Evolutionary conservation across 2,329 filamentous ascomycete genomes (phyloP).

Genomic region (Fusarium buharicum): DNA sequence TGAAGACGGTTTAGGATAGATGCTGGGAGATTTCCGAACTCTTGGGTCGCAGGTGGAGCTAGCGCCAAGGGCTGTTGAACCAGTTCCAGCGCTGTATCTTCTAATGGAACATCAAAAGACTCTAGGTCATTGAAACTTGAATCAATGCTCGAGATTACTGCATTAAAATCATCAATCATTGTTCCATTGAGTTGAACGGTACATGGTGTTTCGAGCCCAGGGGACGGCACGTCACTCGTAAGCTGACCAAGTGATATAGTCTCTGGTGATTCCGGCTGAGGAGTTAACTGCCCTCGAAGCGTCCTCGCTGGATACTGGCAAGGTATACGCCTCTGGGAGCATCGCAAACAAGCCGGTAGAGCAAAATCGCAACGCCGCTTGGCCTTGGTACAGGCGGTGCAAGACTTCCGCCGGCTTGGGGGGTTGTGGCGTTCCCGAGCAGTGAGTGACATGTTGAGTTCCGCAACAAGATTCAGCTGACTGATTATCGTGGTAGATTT

Average conservation of each 20-base stretch:
- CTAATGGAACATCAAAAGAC: slow-evolving; percentile 25
- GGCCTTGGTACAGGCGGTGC: slow-evolving; percentile 64
- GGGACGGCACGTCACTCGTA: slow-evolving; percentile 12
- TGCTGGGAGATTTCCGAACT: slow-evolving; percentile 39
- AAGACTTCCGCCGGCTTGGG: slow-evolving; percentile 65
- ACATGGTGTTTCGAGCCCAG: neutral
- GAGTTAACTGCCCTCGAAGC: neutral
- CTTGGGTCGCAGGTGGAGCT: slow-evolving; percentile 37
- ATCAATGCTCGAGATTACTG: slow-evolving; percentile 32
- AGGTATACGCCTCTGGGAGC: slow-evolving; percentile 57
- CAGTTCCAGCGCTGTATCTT: slow-evolving; percentile 36
- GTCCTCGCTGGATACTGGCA: slow-evolving; percentile 59
- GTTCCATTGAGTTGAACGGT: slow-evolving; percentile 4
- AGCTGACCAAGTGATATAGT: slow-evolving; percentile 20
- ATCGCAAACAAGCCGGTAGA: slow-evolving; percentile 63
- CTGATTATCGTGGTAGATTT: neutral
- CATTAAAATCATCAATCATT: slow-evolving; percentile 28
- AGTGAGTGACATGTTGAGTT: slow-evolving; percentile 45
- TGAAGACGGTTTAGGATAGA: slow-evolving; percentile 50
- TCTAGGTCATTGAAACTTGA: slow-evolving; percentile 15
- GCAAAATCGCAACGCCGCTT: slow-evolving; percentile 67
- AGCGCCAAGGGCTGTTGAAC: slow-evolving; percentile 38
- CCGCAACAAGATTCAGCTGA: neutral
- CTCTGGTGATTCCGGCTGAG: slow-evolving; percentile 8
- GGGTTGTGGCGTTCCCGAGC: slow-evolving; percentile 56